Evolutionary conservation across 2,329 filamentous ascomycete genomes (phyloP), one percentile per base, ranked within the genome.

Genomic region (Cladophialophora immunda): DNA sequence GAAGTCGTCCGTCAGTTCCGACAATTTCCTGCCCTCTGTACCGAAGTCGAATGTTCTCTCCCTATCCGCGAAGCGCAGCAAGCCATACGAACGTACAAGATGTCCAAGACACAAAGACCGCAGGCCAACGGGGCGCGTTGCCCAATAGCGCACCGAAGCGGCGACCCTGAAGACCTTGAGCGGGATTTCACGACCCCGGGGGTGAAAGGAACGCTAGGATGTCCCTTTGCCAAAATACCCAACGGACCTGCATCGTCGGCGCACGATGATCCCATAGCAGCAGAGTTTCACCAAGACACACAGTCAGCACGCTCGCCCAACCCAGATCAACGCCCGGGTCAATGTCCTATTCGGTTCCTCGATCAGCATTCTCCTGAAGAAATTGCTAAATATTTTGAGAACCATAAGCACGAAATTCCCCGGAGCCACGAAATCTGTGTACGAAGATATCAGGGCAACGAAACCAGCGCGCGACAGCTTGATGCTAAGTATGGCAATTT

Each of bases 401-500:
- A 90, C 60, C 94, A 97, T 81, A 97, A 97, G 78, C 94, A 98
- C 79, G 92, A 97, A 78, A 87, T 98, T 62, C 94, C 94, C 9
- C 88, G 94, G 73, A 97, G 93, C 77, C 94, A 98, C 79, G 93
- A 96, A 76, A 87, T 97, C 53, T 98, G 94, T 78, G 89, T 98
- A 68, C 90, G 92, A 75, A 88, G 94, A 65, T 97, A 97, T 76
- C 92, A 97, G 79, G 90, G 88, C 78, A 94, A 94, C 75, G 90
- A 94, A 73, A 87, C 91, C 70, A 92, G 94, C 75, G 92, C 97
- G 75, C 89, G 89, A 71, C 92, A 96, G 79, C 84, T 98, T 63
- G 94, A 98, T 77, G 92, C 92, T 69, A 98, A 97, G 78, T 98
- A 97, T 77, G 93, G 93, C 71, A 94, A 90, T 76, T 83, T 97